These are phyloP conservation scores for Entomortierella chlamydospora DNA, from an alignment of 192 early-diverging fungal species.

Conservation along the genomic window DNA sequence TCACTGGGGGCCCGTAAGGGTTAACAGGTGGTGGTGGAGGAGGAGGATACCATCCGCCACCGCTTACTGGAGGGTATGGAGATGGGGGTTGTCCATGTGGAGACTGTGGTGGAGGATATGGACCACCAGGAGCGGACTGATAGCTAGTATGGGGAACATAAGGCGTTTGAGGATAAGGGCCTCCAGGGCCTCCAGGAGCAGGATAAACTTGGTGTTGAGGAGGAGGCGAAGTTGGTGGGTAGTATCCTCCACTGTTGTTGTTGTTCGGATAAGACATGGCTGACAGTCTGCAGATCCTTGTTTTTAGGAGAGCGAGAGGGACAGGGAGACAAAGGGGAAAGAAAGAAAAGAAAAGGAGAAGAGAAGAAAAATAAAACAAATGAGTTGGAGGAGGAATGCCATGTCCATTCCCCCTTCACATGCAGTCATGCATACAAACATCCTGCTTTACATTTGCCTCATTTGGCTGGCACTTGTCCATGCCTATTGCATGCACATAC, in stretches of 20 bases:
- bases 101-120: conserved; percentile 6
- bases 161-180: not conserved
- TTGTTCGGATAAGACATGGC: conserved; percentile 43
- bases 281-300: not conserved
- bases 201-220: conserved; percentile 7
- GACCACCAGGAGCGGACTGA: not conserved
- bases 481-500: too few relatives aligned
- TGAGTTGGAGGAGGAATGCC: not conserved
- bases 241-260: not conserved
- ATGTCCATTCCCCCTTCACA: too few relatives aligned
- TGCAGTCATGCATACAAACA: too few relatives aligned
- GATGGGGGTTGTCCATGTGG: not conserved
- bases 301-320: not conserved
- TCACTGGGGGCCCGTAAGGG: conserved; percentile 10
- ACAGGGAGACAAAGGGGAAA: not conserved
- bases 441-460: too few relatives aligned
- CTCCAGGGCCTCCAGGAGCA: conserved; percentile 13
- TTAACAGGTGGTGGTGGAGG: conserved; percentile 17
- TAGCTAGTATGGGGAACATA: not conserved
- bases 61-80: conserved; percentile 3
- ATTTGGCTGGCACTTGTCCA: too few relatives aligned
- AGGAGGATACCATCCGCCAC: conserved; percentile 34
- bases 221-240: not conserved
- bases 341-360: not conserved
- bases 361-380: not conserved